phyloP scores from a whole-genome alignment of 2,329 filamentous ascomycete genomes.

The Graphium sp. region DNA sequence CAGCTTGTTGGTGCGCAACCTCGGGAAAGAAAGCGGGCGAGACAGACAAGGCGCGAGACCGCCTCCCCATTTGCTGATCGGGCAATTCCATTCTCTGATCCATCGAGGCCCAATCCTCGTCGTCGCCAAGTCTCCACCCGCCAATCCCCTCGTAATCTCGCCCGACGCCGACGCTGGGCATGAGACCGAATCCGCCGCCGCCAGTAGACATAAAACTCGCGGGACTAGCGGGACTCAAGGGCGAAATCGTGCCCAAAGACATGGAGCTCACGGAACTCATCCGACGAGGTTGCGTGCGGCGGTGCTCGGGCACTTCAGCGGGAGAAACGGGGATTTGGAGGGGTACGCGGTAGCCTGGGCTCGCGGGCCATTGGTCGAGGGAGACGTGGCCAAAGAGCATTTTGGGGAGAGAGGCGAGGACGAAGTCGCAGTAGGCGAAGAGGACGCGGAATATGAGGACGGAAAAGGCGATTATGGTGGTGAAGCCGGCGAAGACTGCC shows the following conservation, averaged over 20 bases:
- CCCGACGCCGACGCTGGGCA: conserved; percentile 29
- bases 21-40: too few species aligned
- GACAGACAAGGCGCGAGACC: too few species aligned
- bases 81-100: conserved; percentile 33
- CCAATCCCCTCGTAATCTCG: conserved; percentile 43
- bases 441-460: conserved; percentile 43
- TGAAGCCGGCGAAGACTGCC: conserved; percentile 44
- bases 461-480: conserved; percentile 42
- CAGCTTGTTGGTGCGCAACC: too few species aligned
- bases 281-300: conserved; percentile 8
- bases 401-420: conserved; percentile 36
- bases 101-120: conserved; percentile 30
- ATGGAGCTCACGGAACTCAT: conserved; percentile 6
- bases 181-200: conserved; percentile 20
- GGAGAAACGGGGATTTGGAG: conserved; percentile 3
- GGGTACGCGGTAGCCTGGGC: conserved; percentile 4
- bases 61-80: too few species aligned
- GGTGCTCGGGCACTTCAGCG: conserved; percentile 4
- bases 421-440: conserved; percentile 47
- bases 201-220: too few species aligned
- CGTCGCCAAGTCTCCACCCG: conserved; percentile 31
- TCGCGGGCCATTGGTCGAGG: conserved; percentile 10
- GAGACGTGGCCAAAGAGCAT: conserved; percentile 26
- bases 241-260: conserved; percentile 7
- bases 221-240: too few species aligned